phyloP scores from a whole-genome alignment of 2,329 filamentous ascomycete species.

The Talaromyces sp. region DNA sequence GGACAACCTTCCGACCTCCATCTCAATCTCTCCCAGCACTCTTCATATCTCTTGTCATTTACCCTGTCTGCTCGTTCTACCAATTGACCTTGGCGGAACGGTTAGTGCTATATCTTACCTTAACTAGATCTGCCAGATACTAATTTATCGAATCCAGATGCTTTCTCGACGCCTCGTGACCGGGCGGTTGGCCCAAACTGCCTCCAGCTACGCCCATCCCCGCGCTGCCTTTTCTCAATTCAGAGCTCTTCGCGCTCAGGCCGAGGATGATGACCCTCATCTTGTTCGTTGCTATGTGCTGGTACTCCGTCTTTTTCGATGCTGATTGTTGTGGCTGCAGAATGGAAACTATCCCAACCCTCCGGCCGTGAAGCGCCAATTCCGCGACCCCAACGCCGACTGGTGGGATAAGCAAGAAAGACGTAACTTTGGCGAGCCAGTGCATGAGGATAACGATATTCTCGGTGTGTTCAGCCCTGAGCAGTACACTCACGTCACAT shows the following conservation, averaged over 20 bases:
- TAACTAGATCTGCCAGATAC: not conserved
- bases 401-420: constrained; percentile 99
- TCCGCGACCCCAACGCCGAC: constrained; percentile 85
- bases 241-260: constrained; percentile 34
- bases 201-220: constrained; percentile 33
- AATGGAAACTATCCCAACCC: constrained; percentile 50
- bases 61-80: constrained; percentile 18
- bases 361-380: constrained; percentile 73
- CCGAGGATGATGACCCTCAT: constrained; percentile 41
- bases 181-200: constrained; percentile 41
- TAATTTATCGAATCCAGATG: constrained; percentile 32
- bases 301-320: not conserved
- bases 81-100: constrained; percentile 26
- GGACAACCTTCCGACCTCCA: constrained; percentile 6
- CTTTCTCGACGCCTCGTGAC: constrained; percentile 44
- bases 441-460: constrained; percentile 94
- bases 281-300: constrained; percentile 33
- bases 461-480: constrained; percentile 85
- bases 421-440: constrained; percentile 92
- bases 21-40: constrained; percentile 3
- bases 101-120: constrained; percentile 22
- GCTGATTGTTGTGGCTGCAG: constrained; percentile 26
- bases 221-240: constrained; percentile 44
- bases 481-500: constrained; percentile 79
- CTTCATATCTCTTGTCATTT: constrained; percentile 17